A percentile compares a stretch with the other conserved stretches of the same genome.
Conservation (phyloP, 2,329 filamentous ascomycete species). For the Gaeumannomyces sp. region DNA sequence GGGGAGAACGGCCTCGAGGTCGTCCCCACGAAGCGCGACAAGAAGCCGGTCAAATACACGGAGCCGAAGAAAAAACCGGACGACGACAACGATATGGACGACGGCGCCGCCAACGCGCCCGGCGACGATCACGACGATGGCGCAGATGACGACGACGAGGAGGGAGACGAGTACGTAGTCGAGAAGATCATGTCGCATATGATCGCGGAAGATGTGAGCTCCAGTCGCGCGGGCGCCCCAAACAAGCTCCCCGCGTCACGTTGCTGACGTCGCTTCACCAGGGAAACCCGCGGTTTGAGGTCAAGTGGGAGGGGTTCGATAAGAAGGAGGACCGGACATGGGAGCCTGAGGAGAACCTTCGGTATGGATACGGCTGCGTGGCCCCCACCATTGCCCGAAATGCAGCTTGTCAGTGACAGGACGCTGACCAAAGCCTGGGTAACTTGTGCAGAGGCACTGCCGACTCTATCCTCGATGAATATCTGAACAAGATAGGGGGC, state of each 20-base stretch:
- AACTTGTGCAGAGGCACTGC: constrained; percentile 44
- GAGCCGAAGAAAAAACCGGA: constrained; percentile 18
- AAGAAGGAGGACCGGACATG: constrained; percentile 66
- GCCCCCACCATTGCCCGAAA: neutral
- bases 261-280: constrained; percentile 19
- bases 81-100: constrained; percentile 19
- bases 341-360: constrained; percentile 70
- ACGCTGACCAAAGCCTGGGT: neutral
- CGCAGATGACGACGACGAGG: constrained; percentile 28
- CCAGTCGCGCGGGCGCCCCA: constrained; percentile 17
- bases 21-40: constrained; percentile 14
- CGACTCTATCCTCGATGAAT: constrained; percentile 55
- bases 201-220: constrained; percentile 45
- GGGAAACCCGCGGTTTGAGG: constrained; percentile 55
- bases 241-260: neutral
- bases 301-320: constrained; percentile 78
- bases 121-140: constrained; percentile 26
- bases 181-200: constrained; percentile 66
- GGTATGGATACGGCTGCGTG: constrained; percentile 30
- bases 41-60: constrained; percentile 29
- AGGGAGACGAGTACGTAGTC: constrained; percentile 54
- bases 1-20: constrained; percentile 19
- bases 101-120: constrained; percentile 15
- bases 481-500: constrained; percentile 59
- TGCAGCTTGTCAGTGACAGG: neutral